Conservation (phyloP, 176 grass and related monocot species). For the Neostapfia colusana region DNA sequence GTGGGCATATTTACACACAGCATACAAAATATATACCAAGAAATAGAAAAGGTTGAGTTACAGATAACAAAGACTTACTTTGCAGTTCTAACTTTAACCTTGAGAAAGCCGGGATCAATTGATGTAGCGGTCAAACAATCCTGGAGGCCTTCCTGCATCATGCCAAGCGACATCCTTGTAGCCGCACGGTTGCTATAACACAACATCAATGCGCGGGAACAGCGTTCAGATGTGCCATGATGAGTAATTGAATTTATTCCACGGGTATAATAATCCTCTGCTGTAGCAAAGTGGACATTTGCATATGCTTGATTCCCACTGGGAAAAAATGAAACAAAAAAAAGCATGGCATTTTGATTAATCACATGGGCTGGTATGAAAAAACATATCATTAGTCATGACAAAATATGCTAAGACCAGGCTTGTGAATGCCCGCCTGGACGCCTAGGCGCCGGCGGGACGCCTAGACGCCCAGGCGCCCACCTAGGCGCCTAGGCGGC, state of each 20-base stretch:
- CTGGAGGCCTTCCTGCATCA: slow-evolving; percentile 75
- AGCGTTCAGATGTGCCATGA: slow-evolving; percentile 47
- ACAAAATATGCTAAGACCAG: slow-evolving; percentile 12
- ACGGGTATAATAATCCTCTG: slow-evolving; percentile 87
- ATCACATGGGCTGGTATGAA: slow-evolving; percentile 2
- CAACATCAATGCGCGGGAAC: slow-evolving; percentile 66
- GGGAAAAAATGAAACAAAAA: slow-evolving; percentile 44
- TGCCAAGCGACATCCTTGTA: slow-evolving; percentile 80
- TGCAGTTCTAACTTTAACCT: slow-evolving; percentile 83
- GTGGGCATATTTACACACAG: not conserved
- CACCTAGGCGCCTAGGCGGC: too few relatives aligned
- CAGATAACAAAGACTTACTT: slow-evolving; percentile 61
- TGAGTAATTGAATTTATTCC: slow-evolving; percentile 72
- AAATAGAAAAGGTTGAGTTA: slow-evolving; percentile 9
- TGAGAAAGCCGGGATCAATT: slow-evolving; percentile 73
- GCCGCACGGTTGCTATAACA: slow-evolving; percentile 99
- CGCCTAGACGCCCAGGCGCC: too few relatives aligned
- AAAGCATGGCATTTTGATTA: slow-evolving; percentile 18
- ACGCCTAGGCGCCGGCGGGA: too few relatives aligned
- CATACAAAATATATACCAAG: not conserved
- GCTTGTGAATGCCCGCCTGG: too few relatives aligned
- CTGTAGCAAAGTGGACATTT: slow-evolving; percentile 74
- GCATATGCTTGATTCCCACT: slow-evolving; percentile 97
- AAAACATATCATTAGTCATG: slow-evolving; percentile 15
- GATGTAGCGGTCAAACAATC: slow-evolving; percentile 75